phyloP scores from a whole-genome alignment of 2,329 filamentous ascomycete species.

The Penicillium sp. region DNA sequence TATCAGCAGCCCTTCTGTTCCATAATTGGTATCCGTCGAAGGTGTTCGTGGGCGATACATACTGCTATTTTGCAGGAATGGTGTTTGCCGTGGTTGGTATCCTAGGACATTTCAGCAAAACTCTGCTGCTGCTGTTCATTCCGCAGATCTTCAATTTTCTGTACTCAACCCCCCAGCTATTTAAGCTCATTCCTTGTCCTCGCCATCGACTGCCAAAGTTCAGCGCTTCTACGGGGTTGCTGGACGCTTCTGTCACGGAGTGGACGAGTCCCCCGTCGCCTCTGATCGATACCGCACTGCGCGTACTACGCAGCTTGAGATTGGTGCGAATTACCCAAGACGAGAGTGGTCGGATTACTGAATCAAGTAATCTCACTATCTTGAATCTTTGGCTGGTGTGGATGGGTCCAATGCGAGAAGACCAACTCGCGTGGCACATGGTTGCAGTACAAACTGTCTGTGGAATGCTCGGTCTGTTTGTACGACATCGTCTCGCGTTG shows the following conservation, averaged over 20 bases:
- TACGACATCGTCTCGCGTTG: conserved; percentile 80
- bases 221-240: conserved; percentile 77
- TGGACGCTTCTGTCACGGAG: conserved; percentile 81
- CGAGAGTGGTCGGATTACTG: conserved; percentile 67
- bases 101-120: conserved; percentile 97
- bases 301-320: conserved; percentile 65
- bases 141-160: conserved; percentile 96
- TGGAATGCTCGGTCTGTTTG: conserved; percentile 79
- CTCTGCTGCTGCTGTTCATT: conserved; percentile 81
- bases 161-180: conserved; percentile 90
- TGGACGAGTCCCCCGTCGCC: conserved; percentile 71
- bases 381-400: conserved; percentile 96
- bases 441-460: conserved; percentile 72
- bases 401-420: conserved; percentile 87
- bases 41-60: conserved; percentile 97
- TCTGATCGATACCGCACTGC: conserved; percentile 63
- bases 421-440: conserved; percentile 76
- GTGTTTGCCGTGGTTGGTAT: conserved; percentile 97
- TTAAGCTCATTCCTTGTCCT: conserved; percentile 85
- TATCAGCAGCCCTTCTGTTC: conserved; percentile 77
- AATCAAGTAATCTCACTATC: conserved; percentile 88
- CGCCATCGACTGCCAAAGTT: conserved; percentile 88
- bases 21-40: conserved; percentile 96
- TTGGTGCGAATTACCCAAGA: conserved; percentile 69
- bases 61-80: conserved; percentile 99